Evolutionary conservation across 768 basidiomycete species (phyloP).

Genomic region (Rhodotorula kratochvilovae): DNA sequence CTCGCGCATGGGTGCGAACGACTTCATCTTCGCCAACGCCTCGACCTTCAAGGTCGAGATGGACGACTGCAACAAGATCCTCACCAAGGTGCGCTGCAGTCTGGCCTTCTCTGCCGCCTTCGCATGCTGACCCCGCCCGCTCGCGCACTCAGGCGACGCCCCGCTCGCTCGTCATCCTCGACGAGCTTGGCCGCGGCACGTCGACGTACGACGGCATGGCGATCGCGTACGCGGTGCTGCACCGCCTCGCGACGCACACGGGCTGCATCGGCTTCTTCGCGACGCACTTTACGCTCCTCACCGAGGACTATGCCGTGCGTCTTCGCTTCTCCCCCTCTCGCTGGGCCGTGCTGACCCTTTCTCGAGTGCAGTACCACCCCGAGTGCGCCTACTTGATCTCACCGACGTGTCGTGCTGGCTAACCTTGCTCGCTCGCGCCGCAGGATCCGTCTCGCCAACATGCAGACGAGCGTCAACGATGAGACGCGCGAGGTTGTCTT

Average conservation of each 20-base stretch:
- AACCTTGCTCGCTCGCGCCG: constrained; percentile 49
- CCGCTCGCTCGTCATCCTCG: constrained; percentile 85
- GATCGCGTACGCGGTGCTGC: constrained; percentile 89
- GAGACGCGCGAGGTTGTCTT: constrained; percentile 82
- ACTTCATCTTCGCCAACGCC: constrained; percentile 89
- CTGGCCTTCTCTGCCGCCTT: background rate
- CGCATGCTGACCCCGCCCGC: background rate
- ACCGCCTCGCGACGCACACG: constrained; percentile 88
- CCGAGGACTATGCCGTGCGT: constrained; percentile 68
- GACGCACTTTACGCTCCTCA: constrained; percentile 92
- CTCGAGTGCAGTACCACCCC: constrained; percentile 33
- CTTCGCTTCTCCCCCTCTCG: too few relatives aligned
- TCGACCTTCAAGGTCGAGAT: constrained; percentile 93
- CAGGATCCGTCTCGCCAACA: constrained; percentile 90
- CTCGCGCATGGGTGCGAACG: constrained; percentile 98
- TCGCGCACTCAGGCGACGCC: constrained; percentile 69
- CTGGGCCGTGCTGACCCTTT: background rate
- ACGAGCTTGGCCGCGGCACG: constrained; percentile 76
- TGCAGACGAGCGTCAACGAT: constrained; percentile 90
- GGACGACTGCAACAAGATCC: constrained; percentile 60
- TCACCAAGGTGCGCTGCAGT: constrained; percentile 58
- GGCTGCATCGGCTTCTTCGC: constrained; percentile 91
- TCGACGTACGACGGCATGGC: constrained; percentile 99
- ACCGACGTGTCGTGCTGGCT: background rate
- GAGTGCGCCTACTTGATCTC: constrained; percentile 10